phyloP scores from a whole-genome alignment of 176 grass and related monocot genomes.

The Triticum turgidum region DNA sequence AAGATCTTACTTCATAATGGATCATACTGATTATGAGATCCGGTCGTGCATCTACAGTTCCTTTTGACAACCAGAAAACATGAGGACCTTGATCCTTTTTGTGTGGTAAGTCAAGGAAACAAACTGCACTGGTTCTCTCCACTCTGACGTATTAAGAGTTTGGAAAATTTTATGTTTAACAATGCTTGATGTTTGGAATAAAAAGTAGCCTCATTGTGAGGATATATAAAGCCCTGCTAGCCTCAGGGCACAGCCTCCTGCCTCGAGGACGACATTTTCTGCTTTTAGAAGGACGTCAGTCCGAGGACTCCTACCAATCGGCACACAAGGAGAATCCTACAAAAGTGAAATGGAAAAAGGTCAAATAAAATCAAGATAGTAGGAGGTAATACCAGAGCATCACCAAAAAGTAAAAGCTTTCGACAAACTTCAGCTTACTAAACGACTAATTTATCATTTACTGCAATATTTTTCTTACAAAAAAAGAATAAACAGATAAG shows the following conservation, averaged over 20 bases:
- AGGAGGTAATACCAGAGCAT: background rate
- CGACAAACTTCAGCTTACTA: background rate
- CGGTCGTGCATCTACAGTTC: constrained; percentile 66
- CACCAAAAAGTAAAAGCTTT: background rate
- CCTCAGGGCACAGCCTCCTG: constrained; percentile 79
- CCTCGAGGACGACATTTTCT: constrained; percentile 68
- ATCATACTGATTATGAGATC: constrained; percentile 91
- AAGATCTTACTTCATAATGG: constrained; percentile 77
- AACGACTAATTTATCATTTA: background rate
- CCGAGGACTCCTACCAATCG: constrained; percentile 65
- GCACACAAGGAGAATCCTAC: constrained; percentile 73
- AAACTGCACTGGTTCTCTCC: background rate
- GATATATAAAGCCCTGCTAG: constrained; percentile 98
- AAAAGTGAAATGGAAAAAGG: constrained; percentile 26
- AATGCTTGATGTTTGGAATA: constrained; percentile 6
- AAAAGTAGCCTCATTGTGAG: constrained; percentile 17
- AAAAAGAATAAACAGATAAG: background rate
- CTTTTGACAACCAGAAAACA: constrained; percentile 67
- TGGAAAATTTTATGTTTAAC: background rate
- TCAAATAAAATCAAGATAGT: constrained; percentile 21
- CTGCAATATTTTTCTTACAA: background rate
- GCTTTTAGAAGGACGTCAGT: constrained; percentile 81
- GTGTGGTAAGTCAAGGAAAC: constrained; percentile 59
- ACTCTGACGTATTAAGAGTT: background rate
- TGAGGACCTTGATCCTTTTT: constrained; percentile 83